Percentiles rank a stretch among this genome's conserved stretches.
Evolutionary conservation across 192 early-diverging fungal genomes (phyloP).

Genomic region (Chytriomyces sp.): DNA sequence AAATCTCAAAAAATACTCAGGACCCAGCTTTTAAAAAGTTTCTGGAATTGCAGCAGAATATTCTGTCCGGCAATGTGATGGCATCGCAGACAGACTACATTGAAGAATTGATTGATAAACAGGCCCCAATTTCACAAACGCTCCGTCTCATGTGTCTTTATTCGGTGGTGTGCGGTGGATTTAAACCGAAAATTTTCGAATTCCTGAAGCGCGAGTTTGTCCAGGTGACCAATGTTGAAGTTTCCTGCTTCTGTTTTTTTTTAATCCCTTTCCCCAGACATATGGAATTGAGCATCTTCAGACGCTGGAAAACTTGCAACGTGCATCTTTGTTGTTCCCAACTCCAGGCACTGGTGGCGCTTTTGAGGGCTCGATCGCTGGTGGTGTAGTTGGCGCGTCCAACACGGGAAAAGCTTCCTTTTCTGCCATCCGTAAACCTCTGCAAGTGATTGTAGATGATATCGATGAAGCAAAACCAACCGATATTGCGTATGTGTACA

Average conservation of each 20-base stretch:
- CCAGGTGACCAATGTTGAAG: slow-evolving; percentile 54
- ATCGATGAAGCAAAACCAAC: slow-evolving; percentile 82
- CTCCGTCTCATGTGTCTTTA: slow-evolving; percentile 86
- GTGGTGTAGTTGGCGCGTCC: background rate
- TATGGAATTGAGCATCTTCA: slow-evolving; percentile 91
- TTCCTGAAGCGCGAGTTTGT: slow-evolving; percentile 81
- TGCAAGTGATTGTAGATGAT: slow-evolving; percentile 85
- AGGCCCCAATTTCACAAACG: slow-evolving; percentile 69
- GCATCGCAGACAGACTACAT: slow-evolving; percentile 78
- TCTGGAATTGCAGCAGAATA: slow-evolving; percentile 91
- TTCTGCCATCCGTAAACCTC: slow-evolving; percentile 66
- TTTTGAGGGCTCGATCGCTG: background rate
- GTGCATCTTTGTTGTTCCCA: slow-evolving; percentile 64
- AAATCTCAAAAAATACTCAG: slow-evolving; percentile 78
- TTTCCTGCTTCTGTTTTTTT: background rate
- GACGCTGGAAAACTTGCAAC: slow-evolving; percentile 80
- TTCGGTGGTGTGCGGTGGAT: slow-evolving; percentile 77
- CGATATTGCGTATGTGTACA: slow-evolving; percentile 92
- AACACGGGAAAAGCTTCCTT: slow-evolving; percentile 54
- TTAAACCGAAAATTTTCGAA: slow-evolving; percentile 86
- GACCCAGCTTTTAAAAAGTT: slow-evolving; percentile 80
- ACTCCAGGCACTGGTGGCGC: background rate
- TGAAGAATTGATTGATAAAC: slow-evolving; percentile 85
- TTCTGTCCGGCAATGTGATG: slow-evolving; percentile 73
- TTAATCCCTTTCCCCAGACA: slow-evolving; percentile 53